Base-by-base conservation (phyloP, 148 eudicot species). In the Heliamphora exappendiculata region DNA sequence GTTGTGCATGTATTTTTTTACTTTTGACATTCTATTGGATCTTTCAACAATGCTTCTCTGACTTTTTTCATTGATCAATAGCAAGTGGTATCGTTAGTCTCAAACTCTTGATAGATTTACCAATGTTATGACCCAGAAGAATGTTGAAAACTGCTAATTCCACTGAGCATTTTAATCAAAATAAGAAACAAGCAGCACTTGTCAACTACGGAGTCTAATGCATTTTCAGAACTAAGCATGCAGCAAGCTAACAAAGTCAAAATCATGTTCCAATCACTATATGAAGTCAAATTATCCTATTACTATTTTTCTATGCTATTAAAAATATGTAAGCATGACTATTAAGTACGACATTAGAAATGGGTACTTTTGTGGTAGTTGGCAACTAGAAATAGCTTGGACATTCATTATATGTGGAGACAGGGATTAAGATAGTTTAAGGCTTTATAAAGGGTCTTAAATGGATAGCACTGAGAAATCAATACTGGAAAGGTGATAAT, bases 191-290 rank as follows among this genome's bases (percentile, higher is more conserved):
- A 29, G 66, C 37, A 3, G 66, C 66, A 60, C 28, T 3, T 62
- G 39, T 36, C 26, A 34, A 34, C 68, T 36, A 4, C 10, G 33
- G 17, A 33, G 33, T 31, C 8, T 34, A 33, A 63, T 33, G 67
- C 67, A 33, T 63, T 63, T 63, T 63, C 24, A 31, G 24, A 13
- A 17, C 20, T 29, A 10, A 64, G 42, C 2, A 64, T 34, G 68
- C 68, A 64, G 24, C 44, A 8, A 64, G 44, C 68, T 64, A 64
- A 34, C 44, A 11, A 64, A n/a, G 68, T 64, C 68, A 34, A 64
- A 63, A 34, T 4, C 68, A 36, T 64, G 42, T 34, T 36, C 34
- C 68, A 33, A 20, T 17, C 2, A 64, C 26, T 7, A 17, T 20
- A 64, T 64, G 22, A 64, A 39, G 42, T 64, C 4, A 11, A 22